Evolutionary conservation across 192 early-diverging fungal genomes (phyloP), one percentile per base, ranked within the genome.

Genomic region (Borealophlyctis nickersoniae): DNA sequence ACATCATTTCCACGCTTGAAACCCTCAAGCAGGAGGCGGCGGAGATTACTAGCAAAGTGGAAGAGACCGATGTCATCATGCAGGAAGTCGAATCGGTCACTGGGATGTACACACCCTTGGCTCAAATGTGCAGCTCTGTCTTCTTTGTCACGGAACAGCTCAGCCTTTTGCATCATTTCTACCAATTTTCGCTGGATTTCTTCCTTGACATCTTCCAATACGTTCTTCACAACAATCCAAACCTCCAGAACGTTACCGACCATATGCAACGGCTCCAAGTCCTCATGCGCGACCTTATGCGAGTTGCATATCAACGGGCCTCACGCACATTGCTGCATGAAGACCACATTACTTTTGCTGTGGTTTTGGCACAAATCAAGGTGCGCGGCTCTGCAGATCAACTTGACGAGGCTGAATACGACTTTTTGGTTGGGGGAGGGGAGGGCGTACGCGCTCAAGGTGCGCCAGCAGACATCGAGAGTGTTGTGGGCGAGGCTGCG

Each of bases 61-160:
- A 88, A 50, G 94, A 95, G 74, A 98, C 98, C 1, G 94, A 98
- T 57, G 80, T 82, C 4, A 83, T 99, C 24, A 90, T 98, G 91
- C 82, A 88, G 64, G 94, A 99, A 69, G 94, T 99, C 14, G 96
- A 99, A 52, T 73, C 82, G n/a, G 94, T 93, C 0, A 92, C 94
- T 3, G 82, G 81, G 1, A 74, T 89, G 7, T 99, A 95, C 67
- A 91, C 92, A 7, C 94, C 95, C 7, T 68, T 99, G 49, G 96
- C 98, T 1, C 84, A 90, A 52, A 81, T 91, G 9, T 95, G 93
- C 78, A 89, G 92, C 59, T 87, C 90, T 2, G 88, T 98, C 48
- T 99, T 92, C 82, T 99, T 98, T 78, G 84, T 87, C n/a, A 88
- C 98, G 79, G 98, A 99, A 63, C 94, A 96, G 63, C 79, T 99